Evolutionary conservation across 768 basidiomycete species (phyloP), one percentile per base, ranked within the genome.

Genomic region (Asterophora parasitica): DNA sequence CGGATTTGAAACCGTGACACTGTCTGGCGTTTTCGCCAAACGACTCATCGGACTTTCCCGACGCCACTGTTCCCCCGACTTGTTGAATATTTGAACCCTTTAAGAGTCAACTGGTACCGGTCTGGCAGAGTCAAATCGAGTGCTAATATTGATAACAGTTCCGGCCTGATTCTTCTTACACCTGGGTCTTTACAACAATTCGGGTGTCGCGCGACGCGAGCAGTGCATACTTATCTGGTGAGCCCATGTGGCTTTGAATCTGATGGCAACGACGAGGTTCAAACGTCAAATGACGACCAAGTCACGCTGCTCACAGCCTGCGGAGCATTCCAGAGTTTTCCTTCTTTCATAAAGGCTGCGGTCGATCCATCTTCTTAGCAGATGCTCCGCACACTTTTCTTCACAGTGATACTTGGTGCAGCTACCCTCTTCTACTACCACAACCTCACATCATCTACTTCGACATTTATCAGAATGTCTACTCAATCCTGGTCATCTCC

Each of bases 401-500:
- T 52, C 19, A 20, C 27, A 42, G 30, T 49, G 17, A 40, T 39
- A 15, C 35, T 52, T 6, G 45, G 40, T 40, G 41, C 42, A 45
- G 17, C 34, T 27, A 42, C 47, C 30, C 50, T 55, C 19, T 35
- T 50, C 31, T 39, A 43, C 23, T 42, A 48, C 34, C 17, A 27
- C 43, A 31, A 32, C 8, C n/a, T 36, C 43, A n/a, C 23, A 40
- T 5, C 19, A 40, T 5, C 19, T 13, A 26, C 38, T 17, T 19
- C 30, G 19, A 13, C 7, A 8, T 31, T 32, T 12, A 20, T 9
- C 15, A 42, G n/a, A n/a, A 48, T 51, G 52, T 26, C 44, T 12
- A 44, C 23, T 32, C 11, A 34, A 16, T 17, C 32, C 15, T 54
- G 58, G 62, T 54, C 56, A 15, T 65, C 61, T 12, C 55, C 56